A percentile compares a stretch with the other conserved stretches of the same genome.
Conservation (phyloP, 371 early-diverging fungal genomes). For the Zychaea mexicana region DNA sequence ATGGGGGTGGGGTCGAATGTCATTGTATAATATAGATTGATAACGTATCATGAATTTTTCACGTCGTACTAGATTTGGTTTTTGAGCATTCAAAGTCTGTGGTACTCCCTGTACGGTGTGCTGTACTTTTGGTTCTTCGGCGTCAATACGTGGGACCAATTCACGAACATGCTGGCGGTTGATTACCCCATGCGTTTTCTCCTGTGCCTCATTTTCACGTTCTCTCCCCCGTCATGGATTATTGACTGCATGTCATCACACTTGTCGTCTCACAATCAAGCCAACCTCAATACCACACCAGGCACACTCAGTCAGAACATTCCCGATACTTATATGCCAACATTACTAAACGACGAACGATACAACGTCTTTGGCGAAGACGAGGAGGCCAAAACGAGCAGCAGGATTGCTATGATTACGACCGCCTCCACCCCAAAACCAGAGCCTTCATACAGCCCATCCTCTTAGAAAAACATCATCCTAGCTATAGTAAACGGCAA, state of each 20-base stretch:
- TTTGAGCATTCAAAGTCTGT: conserved; percentile 13
- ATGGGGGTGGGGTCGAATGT: too few relatives aligned
- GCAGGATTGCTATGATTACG: not conserved
- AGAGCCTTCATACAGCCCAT: not conserved
- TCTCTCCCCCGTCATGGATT: conserved; percentile 14
- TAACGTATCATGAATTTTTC: not conserved
- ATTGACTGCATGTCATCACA: conserved; percentile 15
- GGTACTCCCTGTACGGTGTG: conserved; percentile 13
- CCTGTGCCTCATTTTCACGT: conserved; percentile 21
- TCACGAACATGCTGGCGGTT: conserved; percentile 8
- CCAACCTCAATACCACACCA: not conserved
- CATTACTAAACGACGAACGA: not conserved
- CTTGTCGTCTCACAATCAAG: not conserved
- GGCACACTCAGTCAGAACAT: not conserved
- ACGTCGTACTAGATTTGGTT: conserved; percentile 17
- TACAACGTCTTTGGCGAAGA: not conserved
- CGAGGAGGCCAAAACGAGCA: not conserved
- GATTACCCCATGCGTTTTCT: conserved; percentile 19
- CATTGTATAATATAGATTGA: not conserved
- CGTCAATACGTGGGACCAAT: conserved; percentile 10
- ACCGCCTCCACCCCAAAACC: not conserved
- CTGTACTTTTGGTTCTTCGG: conserved; percentile 23
- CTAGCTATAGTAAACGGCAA: too few relatives aligned
- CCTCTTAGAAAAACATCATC: too few relatives aligned
- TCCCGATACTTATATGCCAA: not conserved